Conservation (phyloP, 23 red algal species). For the Chondrus crispus region DNA sequence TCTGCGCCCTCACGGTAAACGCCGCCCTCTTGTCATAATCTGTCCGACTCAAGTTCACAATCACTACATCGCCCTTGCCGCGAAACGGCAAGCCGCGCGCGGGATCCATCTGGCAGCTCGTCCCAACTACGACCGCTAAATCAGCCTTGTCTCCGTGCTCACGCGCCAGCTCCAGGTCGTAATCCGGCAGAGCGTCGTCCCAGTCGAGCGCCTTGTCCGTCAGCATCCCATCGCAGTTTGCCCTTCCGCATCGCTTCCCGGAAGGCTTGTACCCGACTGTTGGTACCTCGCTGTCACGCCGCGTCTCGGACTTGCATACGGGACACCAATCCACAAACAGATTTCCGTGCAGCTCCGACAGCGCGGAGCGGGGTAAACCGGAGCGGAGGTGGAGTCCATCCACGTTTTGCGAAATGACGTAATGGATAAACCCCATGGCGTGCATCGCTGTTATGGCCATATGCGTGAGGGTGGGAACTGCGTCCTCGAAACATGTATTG, state of each 20-base stretch:
- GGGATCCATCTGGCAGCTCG: slow-evolving; percentile 83
- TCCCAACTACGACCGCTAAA: slow-evolving; percentile 73
- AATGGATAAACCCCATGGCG: slow-evolving; percentile 27
- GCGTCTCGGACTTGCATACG: slow-evolving; percentile 39
- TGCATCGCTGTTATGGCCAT: slow-evolving; percentile 62
- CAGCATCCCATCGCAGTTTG: slow-evolving; percentile 8
- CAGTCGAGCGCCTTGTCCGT: slow-evolving; percentile 86
- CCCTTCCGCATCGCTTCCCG: slow-evolving; percentile 3
- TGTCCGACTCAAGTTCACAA: slow-evolving; percentile 57
- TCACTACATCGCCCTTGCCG: background rate
- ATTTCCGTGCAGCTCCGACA: slow-evolving; percentile 91
- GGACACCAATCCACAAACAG: slow-evolving; percentile 77
- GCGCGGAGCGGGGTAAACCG: slow-evolving; percentile 53
- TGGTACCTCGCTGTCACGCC: slow-evolving; percentile 35
- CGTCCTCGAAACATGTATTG: slow-evolving; percentile 44
- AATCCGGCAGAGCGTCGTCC: slow-evolving; percentile 75
- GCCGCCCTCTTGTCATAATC: slow-evolving; percentile 26
- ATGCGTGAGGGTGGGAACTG: slow-evolving; percentile 87
- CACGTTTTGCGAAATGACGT: slow-evolving; percentile 92
- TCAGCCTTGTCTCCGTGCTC: slow-evolving; percentile 28
- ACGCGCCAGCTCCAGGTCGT: slow-evolving; percentile 51
- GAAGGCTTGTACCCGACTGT: slow-evolving; percentile 69
- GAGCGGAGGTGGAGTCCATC: slow-evolving; percentile 87
- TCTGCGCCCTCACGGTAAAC: slow-evolving; percentile 2
- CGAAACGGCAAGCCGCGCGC: slow-evolving; percentile 51